These are phyloP conservation scores for Aschersonia sp. DNA, from an alignment of 2,329 filamentous ascomycete genomes.

Conservation along the genomic window DNA sequence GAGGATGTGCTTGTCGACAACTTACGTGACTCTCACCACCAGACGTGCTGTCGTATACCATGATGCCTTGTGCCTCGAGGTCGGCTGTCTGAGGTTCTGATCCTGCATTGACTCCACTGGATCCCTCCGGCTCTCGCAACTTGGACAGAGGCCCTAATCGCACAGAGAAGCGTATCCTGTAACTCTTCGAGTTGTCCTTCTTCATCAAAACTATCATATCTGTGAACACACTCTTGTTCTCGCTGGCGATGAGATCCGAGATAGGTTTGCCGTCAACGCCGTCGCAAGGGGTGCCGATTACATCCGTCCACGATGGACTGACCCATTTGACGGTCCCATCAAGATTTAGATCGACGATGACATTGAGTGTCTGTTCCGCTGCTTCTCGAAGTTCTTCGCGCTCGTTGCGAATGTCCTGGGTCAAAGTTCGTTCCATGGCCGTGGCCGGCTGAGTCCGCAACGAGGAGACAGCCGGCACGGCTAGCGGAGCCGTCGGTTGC, in stretches of 20 bases:
- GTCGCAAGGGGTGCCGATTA: constrained; percentile 67
- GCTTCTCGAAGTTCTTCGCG: constrained; percentile 88
- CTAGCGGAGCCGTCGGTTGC: constrained; percentile 20
- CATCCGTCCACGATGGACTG: constrained; percentile 87
- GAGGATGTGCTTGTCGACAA: constrained; percentile 8
- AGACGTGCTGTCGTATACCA: constrained; percentile 84
- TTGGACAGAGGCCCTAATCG: constrained; percentile 55
- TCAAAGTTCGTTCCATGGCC: constrained; percentile 54
- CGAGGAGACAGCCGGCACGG: constrained; percentile 37
- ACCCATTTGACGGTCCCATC: constrained; percentile 90
- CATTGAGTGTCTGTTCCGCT: constrained; percentile 89
- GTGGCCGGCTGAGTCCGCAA: constrained; percentile 33
- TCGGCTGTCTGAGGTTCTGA: constrained; percentile 40
- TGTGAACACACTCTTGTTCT: constrained; percentile 66
- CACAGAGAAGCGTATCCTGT: constrained; percentile 71
- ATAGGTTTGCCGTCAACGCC: constrained; percentile 65
- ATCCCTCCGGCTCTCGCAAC: constrained; percentile 32
- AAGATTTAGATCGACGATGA: constrained; percentile 85
- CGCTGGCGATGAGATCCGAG: constrained; percentile 62
- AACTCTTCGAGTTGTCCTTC: constrained; percentile 83
- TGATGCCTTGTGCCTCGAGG: constrained; percentile 92
- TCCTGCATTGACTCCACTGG: constrained; percentile 19
- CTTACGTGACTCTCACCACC: constrained; percentile 83
- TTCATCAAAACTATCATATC: constrained; percentile 80
- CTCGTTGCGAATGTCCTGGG: constrained; percentile 83